Conservation (phyloP, 345 rosid genomes). For the Populus ilicifolia region DNA sequence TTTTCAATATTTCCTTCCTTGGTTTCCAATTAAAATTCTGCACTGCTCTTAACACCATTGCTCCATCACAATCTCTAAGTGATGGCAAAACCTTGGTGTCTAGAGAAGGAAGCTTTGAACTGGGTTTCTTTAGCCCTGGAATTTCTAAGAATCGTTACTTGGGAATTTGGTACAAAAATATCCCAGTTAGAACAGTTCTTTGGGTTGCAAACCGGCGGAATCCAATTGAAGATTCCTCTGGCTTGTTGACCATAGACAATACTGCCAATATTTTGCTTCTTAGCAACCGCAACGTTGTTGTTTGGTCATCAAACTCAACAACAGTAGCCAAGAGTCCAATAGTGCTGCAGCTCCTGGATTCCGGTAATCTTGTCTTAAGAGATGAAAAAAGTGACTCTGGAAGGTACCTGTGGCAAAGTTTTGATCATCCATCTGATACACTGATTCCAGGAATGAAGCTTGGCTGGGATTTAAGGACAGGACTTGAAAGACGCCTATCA, state of each 20-base stretch:
- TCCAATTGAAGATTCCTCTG: slow-evolving; percentile 10
- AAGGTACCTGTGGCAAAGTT: slow-evolving; percentile 14
- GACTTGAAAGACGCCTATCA: not conserved
- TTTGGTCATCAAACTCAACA: slow-evolving; percentile 12
- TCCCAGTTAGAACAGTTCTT: slow-evolving; percentile 7
- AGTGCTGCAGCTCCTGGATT: slow-evolving; percentile 5
- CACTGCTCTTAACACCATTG: slow-evolving; percentile 16
- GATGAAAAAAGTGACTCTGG: not conserved
- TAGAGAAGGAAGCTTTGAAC: slow-evolving; percentile 8
- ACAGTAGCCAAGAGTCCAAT: not conserved
- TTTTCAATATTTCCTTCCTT: not conserved
- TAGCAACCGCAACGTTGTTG: not conserved
- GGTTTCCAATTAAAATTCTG: slow-evolving; percentile 3
- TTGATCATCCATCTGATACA: slow-evolving; percentile 16
- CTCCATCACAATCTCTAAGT: slow-evolving; percentile 13
- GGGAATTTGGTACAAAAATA: slow-evolving; percentile 10
- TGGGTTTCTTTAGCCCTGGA: slow-evolving; percentile 9
- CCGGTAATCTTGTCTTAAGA: slow-evolving; percentile 9
- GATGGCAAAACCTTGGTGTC: slow-evolving; percentile 17
- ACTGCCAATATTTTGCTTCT: not conserved
- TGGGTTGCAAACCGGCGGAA: slow-evolving; percentile 11
- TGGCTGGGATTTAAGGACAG: not conserved
- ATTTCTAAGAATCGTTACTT: slow-evolving; percentile 6
- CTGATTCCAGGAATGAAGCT: slow-evolving; percentile 13
- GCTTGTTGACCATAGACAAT: not conserved